Base-by-base conservation (phyloP, 2,329 filamentous ascomycete species). In the Biscogniauxia marginata region DNA sequence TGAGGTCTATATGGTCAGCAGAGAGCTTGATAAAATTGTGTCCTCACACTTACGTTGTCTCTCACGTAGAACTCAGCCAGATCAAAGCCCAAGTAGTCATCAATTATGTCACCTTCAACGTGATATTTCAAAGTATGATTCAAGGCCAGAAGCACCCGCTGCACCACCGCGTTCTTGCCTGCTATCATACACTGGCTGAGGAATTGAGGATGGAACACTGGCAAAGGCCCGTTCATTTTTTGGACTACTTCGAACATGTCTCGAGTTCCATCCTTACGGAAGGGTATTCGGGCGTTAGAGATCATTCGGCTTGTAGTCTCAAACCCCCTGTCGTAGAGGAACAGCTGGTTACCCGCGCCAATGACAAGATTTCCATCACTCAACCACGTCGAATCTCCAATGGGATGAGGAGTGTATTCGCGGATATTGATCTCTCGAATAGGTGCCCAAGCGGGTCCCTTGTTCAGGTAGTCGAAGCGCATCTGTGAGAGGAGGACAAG, bases 371-470 rank as follows among this genome's bases (percentile, higher is more conserved):
- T 87, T 0, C 93, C 93, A 66, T 90, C 87, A 23, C 87, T 85
- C 11, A 97, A 77, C 95, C 95, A 99, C 16, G 91, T 91, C 0
- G 92, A 96, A 70, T 97, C 93, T 2, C 92, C 93, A 50, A 97
- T 96, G 0, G 91, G 90, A 71, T 96, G 91, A 23, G 92, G 90
- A 11, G 92, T 96, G 39, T 92, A 78, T 57, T 93, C 87, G 59
- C 88, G 83, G 56, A 92, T 93, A 65, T 82, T 86, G 55, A 97
- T 90, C 69, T 96, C 89, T 47, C 90, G 82, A 56, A 97, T 88
- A 21, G 89, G 81, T 1, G 90, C 89, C 93, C 93, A 97, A 0
- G 92, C 91, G n/a, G 91, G 90, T 0, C 89, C 89, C 58, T 90
- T 88, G 66, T 93, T 91, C 18, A 96, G 79, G 69, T 96, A 96